phyloP scores from a whole-genome alignment of 306 rosid genomes.

The Vigna mungo region DNA sequence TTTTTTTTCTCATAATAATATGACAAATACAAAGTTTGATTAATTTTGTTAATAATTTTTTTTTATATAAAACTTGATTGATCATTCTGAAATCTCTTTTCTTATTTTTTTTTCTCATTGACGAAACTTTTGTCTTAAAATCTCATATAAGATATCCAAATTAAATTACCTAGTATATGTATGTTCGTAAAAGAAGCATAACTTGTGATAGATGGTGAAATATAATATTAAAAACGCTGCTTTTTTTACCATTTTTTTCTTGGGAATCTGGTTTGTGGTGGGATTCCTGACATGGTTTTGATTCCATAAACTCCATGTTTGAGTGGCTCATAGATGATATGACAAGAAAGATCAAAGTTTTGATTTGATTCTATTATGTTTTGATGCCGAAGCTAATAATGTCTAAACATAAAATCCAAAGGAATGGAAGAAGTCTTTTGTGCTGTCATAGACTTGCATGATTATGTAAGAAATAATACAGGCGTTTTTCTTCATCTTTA shows the following conservation, averaged over 20 bases:
- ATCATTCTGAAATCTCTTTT: too few species aligned
- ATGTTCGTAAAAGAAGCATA: background rate
- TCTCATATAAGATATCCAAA: too few species aligned
- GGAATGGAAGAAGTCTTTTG: background rate
- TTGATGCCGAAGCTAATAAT: background rate
- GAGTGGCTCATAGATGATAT: slow-evolving; percentile 29
- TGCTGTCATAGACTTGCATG: background rate
- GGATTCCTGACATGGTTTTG: slow-evolving; percentile 38
- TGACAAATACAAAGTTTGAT: too few species aligned
- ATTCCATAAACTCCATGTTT: slow-evolving; percentile 25
- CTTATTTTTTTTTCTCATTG: too few species aligned
- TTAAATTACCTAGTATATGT: too few species aligned
- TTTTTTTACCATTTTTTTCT: too few species aligned
- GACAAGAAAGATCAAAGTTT: slow-evolving; percentile 9
- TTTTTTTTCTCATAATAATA: too few species aligned
- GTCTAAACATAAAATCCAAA: background rate
- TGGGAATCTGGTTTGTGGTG: slow-evolving; percentile 31
- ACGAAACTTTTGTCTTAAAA: too few species aligned
- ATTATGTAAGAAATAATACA: background rate
- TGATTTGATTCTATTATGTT: background rate
- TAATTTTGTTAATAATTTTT: too few species aligned
- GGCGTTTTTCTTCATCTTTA: background rate
- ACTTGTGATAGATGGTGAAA: slow-evolving; percentile 8
- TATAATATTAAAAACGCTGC: slow-evolving; percentile 20
- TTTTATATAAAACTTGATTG: too few species aligned